These are phyloP conservation scores for Nothomitra cinnamomea DNA, from an alignment of 2,329 filamentous ascomycete species.

Conservation along the genomic window DNA sequence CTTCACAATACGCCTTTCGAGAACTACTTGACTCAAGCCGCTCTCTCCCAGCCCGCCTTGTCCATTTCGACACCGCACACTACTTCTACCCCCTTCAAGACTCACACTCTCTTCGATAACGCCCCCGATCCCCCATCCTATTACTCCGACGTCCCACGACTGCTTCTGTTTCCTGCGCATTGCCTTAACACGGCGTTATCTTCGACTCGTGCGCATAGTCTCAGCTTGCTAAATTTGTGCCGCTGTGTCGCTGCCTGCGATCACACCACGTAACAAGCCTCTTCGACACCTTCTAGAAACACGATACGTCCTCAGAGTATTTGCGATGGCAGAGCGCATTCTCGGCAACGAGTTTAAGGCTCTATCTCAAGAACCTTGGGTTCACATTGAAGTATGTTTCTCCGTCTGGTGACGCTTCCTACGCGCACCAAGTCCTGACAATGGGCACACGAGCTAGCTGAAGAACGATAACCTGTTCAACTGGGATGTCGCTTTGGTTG, in stretches of 20 bases:
- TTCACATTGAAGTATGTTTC: slow-evolving; percentile 59
- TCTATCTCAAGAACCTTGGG: slow-evolving; percentile 81
- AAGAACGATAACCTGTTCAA: slow-evolving; percentile 69
- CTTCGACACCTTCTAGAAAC: neutral
- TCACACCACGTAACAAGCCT: no score
- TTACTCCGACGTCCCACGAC: no score
- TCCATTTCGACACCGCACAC: neutral
- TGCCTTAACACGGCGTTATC: no score
- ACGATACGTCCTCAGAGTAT: neutral
- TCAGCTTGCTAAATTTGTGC: no score
- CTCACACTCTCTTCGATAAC: neutral
- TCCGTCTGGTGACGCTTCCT: neutral
- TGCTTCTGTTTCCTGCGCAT: no score
- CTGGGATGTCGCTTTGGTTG: slow-evolving; percentile 80
- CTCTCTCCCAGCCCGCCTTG: neutral
- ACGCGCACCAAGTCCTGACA: neutral
- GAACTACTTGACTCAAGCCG: no score
- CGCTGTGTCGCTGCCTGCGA: no score
- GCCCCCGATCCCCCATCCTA: neutral
- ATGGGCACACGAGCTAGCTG: slow-evolving; percentile 30
- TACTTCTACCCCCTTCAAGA: neutral
- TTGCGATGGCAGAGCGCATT: slow-evolving; percentile 49
- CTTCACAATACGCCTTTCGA: no score
- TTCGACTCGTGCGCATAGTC: no score
- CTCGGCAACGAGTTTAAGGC: slow-evolving; percentile 78